phyloP scores from a whole-genome alignment of 345 rosid genomes.

The Aurinia saxatilis region DNA sequence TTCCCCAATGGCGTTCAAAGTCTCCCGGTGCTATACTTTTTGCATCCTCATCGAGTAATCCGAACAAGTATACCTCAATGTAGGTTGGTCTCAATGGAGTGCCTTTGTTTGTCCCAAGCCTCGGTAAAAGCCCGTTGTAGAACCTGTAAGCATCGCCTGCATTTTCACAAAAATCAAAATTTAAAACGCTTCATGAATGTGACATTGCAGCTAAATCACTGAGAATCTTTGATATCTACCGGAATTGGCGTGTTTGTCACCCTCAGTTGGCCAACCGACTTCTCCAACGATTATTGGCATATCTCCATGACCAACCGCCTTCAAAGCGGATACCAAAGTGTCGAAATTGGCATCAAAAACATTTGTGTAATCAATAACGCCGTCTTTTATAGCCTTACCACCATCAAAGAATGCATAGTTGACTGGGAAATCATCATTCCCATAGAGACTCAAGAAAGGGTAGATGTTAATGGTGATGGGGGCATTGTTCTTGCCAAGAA shows the following conservation, averaged over 20 bases:
- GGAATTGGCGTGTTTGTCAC: slow-evolving; percentile 46
- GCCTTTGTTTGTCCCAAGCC: slow-evolving; percentile 53
- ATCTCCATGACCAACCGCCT: slow-evolving; percentile 55
- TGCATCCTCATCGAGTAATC: slow-evolving; percentile 36
- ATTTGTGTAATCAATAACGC: slow-evolving; percentile 55
- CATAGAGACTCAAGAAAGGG: slow-evolving; percentile 82
- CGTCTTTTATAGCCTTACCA: slow-evolving; percentile 44
- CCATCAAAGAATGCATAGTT: slow-evolving; percentile 88
- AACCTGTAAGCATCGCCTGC: slow-evolving; percentile 53
- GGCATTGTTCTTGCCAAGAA: slow-evolving; percentile 53
- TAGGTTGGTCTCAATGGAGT: slow-evolving; percentile 62
- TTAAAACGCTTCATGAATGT: neutral
- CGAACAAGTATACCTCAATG: slow-evolving; percentile 66
- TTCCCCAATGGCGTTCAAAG: slow-evolving; percentile 91
- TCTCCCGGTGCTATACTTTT: slow-evolving; percentile 47
- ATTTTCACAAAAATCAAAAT: neutral
- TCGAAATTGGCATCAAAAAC: slow-evolving; percentile 89
- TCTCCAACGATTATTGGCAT: slow-evolving; percentile 34
- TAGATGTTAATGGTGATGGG: slow-evolving; percentile 86
- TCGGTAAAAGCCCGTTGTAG: slow-evolving; percentile 65
- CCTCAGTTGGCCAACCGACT: slow-evolving; percentile 27
- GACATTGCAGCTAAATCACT: neutral
- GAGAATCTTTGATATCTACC: neutral
- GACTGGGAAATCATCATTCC: slow-evolving; percentile 60
- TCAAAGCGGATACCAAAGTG: slow-evolving; percentile 65